Evolutionary conservation across 208 protist genomes (phyloP).

Genomic region (Acanthamoeba triangularis): DNA sequence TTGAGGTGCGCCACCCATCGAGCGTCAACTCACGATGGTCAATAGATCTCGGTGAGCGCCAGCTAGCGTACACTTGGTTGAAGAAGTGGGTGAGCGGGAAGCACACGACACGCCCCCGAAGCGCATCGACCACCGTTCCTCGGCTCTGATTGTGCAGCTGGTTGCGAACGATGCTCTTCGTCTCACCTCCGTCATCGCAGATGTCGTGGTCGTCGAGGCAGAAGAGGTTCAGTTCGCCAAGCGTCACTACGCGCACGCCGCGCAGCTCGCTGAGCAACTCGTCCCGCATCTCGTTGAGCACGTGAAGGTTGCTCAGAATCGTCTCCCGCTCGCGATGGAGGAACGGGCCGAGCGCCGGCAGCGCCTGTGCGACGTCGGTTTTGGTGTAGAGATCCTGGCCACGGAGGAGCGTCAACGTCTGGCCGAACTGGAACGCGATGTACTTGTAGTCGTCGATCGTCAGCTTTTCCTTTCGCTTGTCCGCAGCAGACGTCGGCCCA

Average conservation of each 20-base stretch:
- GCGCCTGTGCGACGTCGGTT: not conserved
- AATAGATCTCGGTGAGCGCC: not conserved
- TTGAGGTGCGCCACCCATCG: not conserved
- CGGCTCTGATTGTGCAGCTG: slow-evolving; percentile 8
- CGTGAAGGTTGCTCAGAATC: not conserved
- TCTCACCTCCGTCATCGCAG: not conserved
- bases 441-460: slow-evolving; percentile 35
- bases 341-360: not conserved
- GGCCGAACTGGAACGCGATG: slow-evolving; percentile 14
- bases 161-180: not conserved
- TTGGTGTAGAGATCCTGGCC: slow-evolving; percentile 26
- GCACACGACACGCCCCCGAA: not conserved
- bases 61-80: not conserved
- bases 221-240: not conserved
- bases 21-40: too few relatives aligned
- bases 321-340: not conserved
- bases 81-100: slow-evolving; percentile 10
- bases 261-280: not conserved
- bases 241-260: not conserved
- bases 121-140: not conserved
- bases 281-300: not conserved
- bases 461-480: not conserved
- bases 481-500: not conserved
- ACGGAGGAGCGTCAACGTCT: not conserved
- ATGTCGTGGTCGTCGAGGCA: not conserved